Percentiles rank a stretch among this genome's conserved stretches.
phyloP scores from a whole-genome alignment of 306 rosid genomes.

The Vigna nakashimae region DNA sequence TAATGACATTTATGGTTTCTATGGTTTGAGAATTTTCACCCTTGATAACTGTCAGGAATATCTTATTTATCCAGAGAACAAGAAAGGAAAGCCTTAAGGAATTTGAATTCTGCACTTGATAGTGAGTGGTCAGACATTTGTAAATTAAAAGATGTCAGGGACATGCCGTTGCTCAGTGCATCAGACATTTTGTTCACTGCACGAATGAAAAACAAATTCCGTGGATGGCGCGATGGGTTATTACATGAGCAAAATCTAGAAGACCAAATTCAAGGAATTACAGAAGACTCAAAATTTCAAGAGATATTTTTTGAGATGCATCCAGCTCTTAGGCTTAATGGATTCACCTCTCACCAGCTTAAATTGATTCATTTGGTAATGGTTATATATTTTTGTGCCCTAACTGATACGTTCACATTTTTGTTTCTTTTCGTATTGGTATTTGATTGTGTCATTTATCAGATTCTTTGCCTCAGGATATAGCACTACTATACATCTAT shows the following conservation, averaged over 20 bases:
- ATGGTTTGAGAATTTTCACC: conserved; percentile 62
- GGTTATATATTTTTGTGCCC: conserved; percentile 31
- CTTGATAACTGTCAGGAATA: conserved; percentile 87
- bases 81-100: conserved; percentile 68
- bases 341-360: conserved; percentile 86
- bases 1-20: conserved; percentile 27
- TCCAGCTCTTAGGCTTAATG: conserved; percentile 78
- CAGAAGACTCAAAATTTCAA: conserved; percentile 60
- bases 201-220: conserved; percentile 76
- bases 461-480: conserved; percentile 3
- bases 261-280: conserved; percentile 55
- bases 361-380: conserved; percentile 84
- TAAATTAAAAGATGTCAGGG: conserved; percentile 53
- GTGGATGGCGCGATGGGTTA: conserved; percentile 83
- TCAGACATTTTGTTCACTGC: conserved; percentile 74
- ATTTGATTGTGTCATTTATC: conserved; percentile 30
- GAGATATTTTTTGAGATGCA: conserved; percentile 78
- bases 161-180: conserved; percentile 50
- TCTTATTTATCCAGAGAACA: conserved; percentile 95
- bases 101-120: conserved; percentile 52
- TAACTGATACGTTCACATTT: conserved; percentile 34
- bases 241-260: conserved; percentile 54
- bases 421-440: conserved; percentile 15
- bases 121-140: conserved; percentile 52
- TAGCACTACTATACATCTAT: conserved; percentile 8